A percentile compares a stretch with the other conserved stretches of the same genome.
Evolutionary conservation across 148 eudicot genomes (phyloP).

Genomic region (Cornus florida): DNA sequence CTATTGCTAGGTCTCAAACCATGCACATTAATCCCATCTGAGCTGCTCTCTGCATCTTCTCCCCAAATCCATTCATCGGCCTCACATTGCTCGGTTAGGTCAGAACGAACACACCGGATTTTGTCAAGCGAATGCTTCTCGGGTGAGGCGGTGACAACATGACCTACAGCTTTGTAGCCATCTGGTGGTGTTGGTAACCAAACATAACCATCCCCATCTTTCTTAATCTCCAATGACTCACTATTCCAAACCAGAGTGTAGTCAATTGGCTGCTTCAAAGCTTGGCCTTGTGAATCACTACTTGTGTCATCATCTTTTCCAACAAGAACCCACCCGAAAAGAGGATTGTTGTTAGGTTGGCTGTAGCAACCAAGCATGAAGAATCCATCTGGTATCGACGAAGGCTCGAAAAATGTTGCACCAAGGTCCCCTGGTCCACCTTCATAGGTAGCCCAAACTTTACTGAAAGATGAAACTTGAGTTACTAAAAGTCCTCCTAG

Average conservation of each 20-base stretch:
- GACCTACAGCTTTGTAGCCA: constrained; percentile 29
- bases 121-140: constrained; percentile 29
- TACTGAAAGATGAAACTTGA: constrained; percentile 19
- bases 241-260: constrained; percentile 32
- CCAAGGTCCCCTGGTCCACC: constrained; percentile 29
- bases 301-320: constrained; percentile 19
- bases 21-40: constrained; percentile 22
- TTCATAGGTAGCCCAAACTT: constrained; percentile 29
- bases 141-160: constrained; percentile 28
- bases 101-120: constrained; percentile 33
- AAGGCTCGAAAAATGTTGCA: constrained; percentile 31
- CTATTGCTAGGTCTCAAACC: constrained; percentile 27
- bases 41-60: constrained; percentile 5
- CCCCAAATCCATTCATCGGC: constrained; percentile 29
- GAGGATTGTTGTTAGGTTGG: constrained; percentile 28
- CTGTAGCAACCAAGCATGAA: constrained; percentile 30
- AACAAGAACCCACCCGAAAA: constrained; percentile 30
- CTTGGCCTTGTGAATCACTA: neutral
- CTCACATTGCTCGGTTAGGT: constrained; percentile 28
- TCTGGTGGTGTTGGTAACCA: constrained; percentile 39
- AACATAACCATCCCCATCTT: constrained; percentile 20
- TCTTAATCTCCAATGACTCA: constrained; percentile 4
- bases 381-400: constrained; percentile 26
- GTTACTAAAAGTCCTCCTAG: constrained; percentile 29
- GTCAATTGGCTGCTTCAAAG: constrained; percentile 21